Conservation (phyloP, 148 eudicot genomes). For the Diospyros lotus region DNA sequence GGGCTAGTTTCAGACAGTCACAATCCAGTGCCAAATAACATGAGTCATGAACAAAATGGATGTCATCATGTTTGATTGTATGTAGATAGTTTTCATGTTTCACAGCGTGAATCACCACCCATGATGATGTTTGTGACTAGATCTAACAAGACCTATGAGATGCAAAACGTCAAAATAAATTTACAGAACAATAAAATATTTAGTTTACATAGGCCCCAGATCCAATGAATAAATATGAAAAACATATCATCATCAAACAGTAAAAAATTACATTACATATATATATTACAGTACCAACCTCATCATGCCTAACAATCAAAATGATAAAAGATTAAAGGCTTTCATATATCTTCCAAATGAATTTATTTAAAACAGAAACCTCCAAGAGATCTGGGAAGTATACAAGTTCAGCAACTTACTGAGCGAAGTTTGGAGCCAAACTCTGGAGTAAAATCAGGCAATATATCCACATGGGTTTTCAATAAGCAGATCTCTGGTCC, state of each 20-base stretch:
- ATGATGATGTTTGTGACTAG: neutral
- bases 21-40: too few species aligned
- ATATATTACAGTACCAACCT: neutral
- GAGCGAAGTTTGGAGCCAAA: conserved; percentile 80
- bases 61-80: too few species aligned
- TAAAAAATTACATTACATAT: too few species aligned
- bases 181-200: neutral
- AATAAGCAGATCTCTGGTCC: conserved; percentile 85
- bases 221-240: neutral
- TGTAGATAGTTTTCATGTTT: neutral
- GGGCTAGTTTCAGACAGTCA: too few species aligned
- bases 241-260: neutral
- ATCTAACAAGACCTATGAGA: neutral
- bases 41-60: too few species aligned
- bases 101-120: neutral
- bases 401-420: conserved; percentile 33
- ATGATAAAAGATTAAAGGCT: neutral
- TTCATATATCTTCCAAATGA: neutral
- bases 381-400: neutral
- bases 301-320: neutral
- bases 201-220: neutral
- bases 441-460: conserved; percentile 85
- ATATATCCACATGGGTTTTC: conserved; percentile 92
- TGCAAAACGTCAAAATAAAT: neutral
- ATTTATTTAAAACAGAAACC: neutral